phyloP scores from a whole-genome alignment of 2,329 filamentous ascomycete genomes.

The Pseudogymnoascus sp. region DNA sequence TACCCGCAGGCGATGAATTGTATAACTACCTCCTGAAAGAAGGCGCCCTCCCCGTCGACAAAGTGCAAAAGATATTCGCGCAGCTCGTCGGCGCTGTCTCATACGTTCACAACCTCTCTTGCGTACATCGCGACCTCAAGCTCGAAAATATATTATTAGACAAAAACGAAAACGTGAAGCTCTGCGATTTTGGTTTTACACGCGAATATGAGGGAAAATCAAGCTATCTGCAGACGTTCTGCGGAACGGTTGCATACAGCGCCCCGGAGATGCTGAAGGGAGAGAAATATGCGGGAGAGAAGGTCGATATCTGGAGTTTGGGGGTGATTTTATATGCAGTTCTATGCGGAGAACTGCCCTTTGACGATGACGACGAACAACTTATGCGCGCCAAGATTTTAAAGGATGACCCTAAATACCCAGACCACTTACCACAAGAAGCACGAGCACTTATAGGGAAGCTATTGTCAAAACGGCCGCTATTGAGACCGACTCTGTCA shows the following conservation, averaged over 20 bases:
- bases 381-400: conserved; percentile 80
- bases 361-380: conserved; percentile 91
- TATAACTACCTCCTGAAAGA: conserved; percentile 92
- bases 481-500: conserved; percentile 70
- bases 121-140: conserved; percentile 94
- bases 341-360: conserved; percentile 78
- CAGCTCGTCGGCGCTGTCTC: conserved; percentile 91
- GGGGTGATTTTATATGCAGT: conserved; percentile 80
- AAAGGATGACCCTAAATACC: conserved; percentile 76
- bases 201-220: conserved; percentile 92
- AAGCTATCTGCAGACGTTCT: conserved; percentile 94
- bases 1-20: conserved; percentile 72
- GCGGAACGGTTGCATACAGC: conserved; percentile 94
- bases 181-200: conserved; percentile 97
- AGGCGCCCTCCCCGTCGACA: conserved; percentile 72
- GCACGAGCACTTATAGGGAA: conserved; percentile 68
- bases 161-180: conserved; percentile 93
- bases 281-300: conserved; percentile 95
- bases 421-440: conserved; percentile 68
- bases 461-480: conserved; percentile 83
- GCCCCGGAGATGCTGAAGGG: conserved; percentile 98
- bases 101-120: conserved; percentile 91
- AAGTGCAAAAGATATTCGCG: conserved; percentile 92
- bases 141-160: conserved; percentile 94
- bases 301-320: conserved; percentile 93